A percentile compares a stretch with the other conserved stretches of the same genome.
phyloP scores from a whole-genome alignment of 345 rosid genomes.

The Eucalyptus grandis region DNA sequence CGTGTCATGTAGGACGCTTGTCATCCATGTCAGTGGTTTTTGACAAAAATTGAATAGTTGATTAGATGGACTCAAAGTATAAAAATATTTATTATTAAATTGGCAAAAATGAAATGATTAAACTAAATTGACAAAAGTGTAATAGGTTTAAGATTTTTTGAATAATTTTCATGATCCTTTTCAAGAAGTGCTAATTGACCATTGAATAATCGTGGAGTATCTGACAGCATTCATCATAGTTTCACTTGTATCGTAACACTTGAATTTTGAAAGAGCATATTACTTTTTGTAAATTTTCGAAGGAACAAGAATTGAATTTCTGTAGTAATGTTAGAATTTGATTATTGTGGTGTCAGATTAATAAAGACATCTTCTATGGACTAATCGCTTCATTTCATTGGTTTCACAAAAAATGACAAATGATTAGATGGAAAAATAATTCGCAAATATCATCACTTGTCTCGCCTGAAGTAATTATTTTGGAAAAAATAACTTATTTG shows the following conservation, averaged over 20 bases:
- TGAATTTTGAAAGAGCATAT: background rate
- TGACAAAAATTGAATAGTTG: too few species aligned
- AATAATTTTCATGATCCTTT: background rate
- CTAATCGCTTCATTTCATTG: background rate
- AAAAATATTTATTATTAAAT: too few species aligned
- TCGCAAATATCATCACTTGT: background rate
- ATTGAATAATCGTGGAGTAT: background rate
- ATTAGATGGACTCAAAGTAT: accelerated
- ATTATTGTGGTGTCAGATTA: background rate
- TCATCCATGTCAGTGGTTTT: accelerated
- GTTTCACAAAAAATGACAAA: background rate
- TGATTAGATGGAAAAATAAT: background rate
- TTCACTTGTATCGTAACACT: background rate
- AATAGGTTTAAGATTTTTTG: too few species aligned
- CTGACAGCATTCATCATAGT: too few species aligned
- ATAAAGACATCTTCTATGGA: background rate
- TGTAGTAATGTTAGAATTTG: background rate
- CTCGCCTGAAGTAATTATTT: background rate
- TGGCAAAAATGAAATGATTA: background rate
- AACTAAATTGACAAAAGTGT: background rate
- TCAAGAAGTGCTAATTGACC: background rate
- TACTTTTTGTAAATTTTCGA: background rate
- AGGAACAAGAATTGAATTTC: background rate
- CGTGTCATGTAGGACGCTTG: accelerated
- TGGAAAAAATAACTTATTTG: background rate